Percentiles rank a stretch among this genome's conserved stretches.
These are phyloP conservation scores for Apium graveolens DNA, from an alignment of 129 eudicot genomes.

Conservation along the genomic window DNA sequence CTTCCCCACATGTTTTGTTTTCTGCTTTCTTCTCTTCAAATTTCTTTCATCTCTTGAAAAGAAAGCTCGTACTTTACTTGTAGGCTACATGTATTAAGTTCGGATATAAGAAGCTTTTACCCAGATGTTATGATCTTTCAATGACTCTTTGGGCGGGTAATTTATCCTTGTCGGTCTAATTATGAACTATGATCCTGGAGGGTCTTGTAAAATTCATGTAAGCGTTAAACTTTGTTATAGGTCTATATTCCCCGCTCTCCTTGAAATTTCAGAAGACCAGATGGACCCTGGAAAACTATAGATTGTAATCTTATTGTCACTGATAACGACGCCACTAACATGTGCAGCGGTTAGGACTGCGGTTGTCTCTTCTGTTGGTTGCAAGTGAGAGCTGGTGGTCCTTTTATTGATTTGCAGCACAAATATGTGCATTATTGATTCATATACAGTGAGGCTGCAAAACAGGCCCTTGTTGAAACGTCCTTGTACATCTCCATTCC, in stretches of 20 bases:
- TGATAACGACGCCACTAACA: background rate
- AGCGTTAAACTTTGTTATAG: background rate
- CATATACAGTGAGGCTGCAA: background rate
- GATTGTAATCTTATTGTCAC: background rate
- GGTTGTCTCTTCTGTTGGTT: conserved; percentile 5
- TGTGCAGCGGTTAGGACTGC: background rate
- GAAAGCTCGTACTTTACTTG: background rate
- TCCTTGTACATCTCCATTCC: background rate
- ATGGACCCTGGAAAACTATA: background rate
- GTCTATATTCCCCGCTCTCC: background rate
- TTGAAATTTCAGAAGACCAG: background rate
- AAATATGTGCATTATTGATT: background rate
- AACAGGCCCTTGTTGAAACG: background rate
- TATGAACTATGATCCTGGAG: background rate
- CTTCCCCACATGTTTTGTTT: background rate
- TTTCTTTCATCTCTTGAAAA: background rate
- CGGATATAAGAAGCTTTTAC: too few relatives aligned
- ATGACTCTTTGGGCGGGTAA: background rate
- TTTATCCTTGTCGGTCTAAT: background rate
- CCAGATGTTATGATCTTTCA: background rate
- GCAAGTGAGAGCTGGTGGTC: background rate
- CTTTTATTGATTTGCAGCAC: background rate
- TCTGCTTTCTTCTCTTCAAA: background rate
- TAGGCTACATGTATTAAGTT: too few relatives aligned
- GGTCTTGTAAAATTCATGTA: background rate